phyloP scores from a whole-genome alignment of 1,284 basidiomycete species.

The Veloporphyrellus conicus region DNA sequence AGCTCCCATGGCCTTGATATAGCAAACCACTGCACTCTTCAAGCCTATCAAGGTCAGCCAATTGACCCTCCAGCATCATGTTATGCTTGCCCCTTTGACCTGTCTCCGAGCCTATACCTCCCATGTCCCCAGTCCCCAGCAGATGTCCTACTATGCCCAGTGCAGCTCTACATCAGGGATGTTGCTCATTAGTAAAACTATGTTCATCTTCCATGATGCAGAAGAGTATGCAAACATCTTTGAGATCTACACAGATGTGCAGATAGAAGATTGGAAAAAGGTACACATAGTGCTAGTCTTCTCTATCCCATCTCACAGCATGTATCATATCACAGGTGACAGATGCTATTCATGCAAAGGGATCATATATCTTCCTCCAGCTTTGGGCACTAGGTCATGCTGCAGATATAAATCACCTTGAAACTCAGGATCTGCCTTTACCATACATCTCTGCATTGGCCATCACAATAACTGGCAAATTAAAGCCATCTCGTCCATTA shows the following conservation, averaged over 20 bases:
- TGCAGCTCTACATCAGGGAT: slow-evolving; percentile 26
- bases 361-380: slow-evolving; percentile 39
- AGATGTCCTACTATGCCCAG: slow-evolving; percentile 32
- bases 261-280: slow-evolving; percentile 25
- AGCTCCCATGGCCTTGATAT: slow-evolving; percentile 6
- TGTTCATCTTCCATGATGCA: slow-evolving; percentile 28
- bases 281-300: background rate
- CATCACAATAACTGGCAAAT: slow-evolving; percentile 32
- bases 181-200: slow-evolving; percentile 35
- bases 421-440: slow-evolving; percentile 21
- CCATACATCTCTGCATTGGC: slow-evolving; percentile 41
- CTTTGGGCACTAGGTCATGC: slow-evolving; percentile 43
- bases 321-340: slow-evolving; percentile 29
- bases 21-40: slow-evolving; percentile 25
- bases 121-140: slow-evolving; percentile 19
- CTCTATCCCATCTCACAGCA: background rate
- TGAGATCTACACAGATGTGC: slow-evolving; percentile 24
- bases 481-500: slow-evolving; percentile 22
- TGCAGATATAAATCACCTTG: slow-evolving; percentile 28
- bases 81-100: slow-evolving; percentile 35
- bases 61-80: slow-evolving; percentile 30
- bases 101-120: slow-evolving; percentile 27
- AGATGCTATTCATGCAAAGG: slow-evolving; percentile 42
- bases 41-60: slow-evolving; percentile 33
- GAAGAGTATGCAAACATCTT: slow-evolving; percentile 25